Conservation (phyloP, 225 moss, liverwort and hornwort species). For the Rhytidiadelphus loreus region DNA sequence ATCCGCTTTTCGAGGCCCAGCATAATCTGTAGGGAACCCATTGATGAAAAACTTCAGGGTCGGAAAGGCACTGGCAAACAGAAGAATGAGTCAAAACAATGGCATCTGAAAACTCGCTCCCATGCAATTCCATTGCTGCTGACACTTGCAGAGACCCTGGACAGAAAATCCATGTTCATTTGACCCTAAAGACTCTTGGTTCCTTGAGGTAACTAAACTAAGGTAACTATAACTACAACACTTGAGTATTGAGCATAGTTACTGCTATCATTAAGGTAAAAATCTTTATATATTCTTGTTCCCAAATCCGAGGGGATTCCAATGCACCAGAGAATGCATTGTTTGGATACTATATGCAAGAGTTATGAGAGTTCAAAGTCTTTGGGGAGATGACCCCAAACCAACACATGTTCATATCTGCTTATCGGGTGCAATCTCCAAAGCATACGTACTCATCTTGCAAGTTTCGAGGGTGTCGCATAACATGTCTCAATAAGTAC, state of each 20-base stretch:
- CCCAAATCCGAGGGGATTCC: background rate
- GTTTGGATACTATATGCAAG: background rate
- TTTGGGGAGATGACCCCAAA: background rate
- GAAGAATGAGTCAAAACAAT: conserved; percentile 17
- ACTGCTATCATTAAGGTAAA: background rate
- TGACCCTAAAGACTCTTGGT: no score
- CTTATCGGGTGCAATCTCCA: background rate
- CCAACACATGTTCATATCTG: background rate
- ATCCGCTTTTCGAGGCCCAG: conserved; percentile 59
- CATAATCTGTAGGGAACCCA: conserved; percentile 76
- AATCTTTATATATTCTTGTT: no score
- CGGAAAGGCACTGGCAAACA: conserved; percentile 77
- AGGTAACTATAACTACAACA: background rate
- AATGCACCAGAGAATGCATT: background rate
- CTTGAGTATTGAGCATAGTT: background rate
- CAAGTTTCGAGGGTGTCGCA: background rate
- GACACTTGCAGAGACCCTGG: background rate
- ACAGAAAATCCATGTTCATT: background rate
- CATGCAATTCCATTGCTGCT: background rate
- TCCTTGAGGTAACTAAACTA: no score
- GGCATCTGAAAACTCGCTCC: background rate
- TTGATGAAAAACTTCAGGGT: conserved; percentile 96
- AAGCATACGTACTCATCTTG: background rate
- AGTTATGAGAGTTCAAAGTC: background rate
- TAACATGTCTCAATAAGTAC: background rate